Conservation (phyloP, 75 land plant genomes). For the Cryptomeria japonica region DNA sequence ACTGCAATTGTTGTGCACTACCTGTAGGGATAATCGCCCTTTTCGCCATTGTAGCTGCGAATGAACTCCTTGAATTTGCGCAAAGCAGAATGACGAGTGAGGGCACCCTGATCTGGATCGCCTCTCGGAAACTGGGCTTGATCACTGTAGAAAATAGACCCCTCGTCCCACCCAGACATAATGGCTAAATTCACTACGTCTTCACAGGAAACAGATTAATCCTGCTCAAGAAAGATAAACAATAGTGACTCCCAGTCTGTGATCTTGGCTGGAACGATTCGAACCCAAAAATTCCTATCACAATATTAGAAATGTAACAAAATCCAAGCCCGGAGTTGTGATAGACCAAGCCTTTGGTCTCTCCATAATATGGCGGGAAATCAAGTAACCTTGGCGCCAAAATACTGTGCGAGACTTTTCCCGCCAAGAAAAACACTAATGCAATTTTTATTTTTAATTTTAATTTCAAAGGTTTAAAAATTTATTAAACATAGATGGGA, state of each 20-base stretch:
- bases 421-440: not conserved
- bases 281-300: not conserved
- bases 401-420: not conserved
- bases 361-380: not conserved
- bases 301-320: not conserved
- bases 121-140: slow-evolving; percentile 75
- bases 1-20: not conserved
- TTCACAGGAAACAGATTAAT: not conserved
- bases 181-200: not conserved
- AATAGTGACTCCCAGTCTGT: not conserved
- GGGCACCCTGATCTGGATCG: slow-evolving; percentile 35
- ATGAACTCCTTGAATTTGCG: slow-evolving; percentile 96
- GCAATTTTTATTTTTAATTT: too few relatives aligned
- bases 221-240: not conserved
- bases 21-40: slow-evolving; percentile 86
- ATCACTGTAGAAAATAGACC: slow-evolving; percentile 97
- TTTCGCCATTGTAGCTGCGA: slow-evolving; percentile 60
- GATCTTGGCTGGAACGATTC: not conserved
- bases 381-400: not conserved
- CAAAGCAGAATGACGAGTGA: slow-evolving; percentile 68
- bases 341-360: not conserved
- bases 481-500: too few relatives aligned
- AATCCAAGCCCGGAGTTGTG: not conserved
- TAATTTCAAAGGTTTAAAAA: too few relatives aligned
- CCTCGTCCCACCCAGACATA: slow-evolving; percentile 99